These are phyloP conservation scores for Chrysanthemum lavandulifolium DNA, from an alignment of 129 eudicot genomes.

Conservation along the genomic window DNA sequence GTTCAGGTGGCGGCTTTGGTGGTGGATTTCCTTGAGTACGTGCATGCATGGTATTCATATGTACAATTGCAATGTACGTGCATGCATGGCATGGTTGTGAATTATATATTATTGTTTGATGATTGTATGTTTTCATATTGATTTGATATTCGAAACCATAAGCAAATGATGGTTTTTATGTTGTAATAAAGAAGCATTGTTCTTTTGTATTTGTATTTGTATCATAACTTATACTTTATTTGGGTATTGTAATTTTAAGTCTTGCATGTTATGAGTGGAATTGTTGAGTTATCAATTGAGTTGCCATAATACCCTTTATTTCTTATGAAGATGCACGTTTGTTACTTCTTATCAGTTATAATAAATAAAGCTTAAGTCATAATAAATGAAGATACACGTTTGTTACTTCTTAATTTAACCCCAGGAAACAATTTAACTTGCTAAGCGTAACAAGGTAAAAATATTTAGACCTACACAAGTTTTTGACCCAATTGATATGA, in stretches of 20 bases:
- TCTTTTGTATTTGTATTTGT: not conserved
- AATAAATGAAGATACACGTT: no score
- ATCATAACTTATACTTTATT: not conserved
- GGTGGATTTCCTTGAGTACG: conserved; percentile 35
- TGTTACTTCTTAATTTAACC: no score
- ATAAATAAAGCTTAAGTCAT: no score
- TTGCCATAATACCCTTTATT: no score
- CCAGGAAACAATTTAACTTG: no score
- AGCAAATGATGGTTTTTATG: conserved; percentile 17
- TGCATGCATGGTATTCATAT: conserved; percentile 14
- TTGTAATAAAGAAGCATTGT: conserved; percentile 7
- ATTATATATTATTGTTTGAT: not conserved
- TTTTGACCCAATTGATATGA: no score
- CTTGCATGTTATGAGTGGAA: no score
- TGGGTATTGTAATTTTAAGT: not conserved
- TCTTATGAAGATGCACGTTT: no score
- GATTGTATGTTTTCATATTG: not conserved
- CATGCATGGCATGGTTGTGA: conserved; percentile 5
- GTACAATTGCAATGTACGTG: conserved; percentile 2
- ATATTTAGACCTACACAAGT: no score
- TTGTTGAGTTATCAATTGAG: no score
- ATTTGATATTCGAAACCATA: conserved; percentile 5
- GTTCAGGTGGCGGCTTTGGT: conserved; percentile 34
- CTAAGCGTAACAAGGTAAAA: no score
- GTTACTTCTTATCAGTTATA: no score